A percentile compares a stretch with the other conserved stretches of the same genome.
phyloP scores from a whole-genome alignment of 352 stramenopile genomes.

The Phytophthora citrophthora region DNA sequence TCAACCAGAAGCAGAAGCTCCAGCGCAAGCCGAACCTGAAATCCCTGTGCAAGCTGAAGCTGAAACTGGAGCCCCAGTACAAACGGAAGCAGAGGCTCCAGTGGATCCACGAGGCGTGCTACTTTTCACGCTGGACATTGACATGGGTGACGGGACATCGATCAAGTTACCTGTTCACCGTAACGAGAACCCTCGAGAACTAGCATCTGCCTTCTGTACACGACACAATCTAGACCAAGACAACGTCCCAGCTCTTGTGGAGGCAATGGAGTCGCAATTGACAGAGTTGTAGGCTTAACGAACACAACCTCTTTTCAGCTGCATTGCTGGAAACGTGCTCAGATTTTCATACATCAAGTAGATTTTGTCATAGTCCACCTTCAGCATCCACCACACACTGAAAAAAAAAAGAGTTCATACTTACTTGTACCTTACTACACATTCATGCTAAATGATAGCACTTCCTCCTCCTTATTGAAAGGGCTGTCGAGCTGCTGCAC shows the following conservation, averaged over 20 bases:
- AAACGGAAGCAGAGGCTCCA: slow-evolving; percentile 14
- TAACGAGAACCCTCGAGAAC: slow-evolving; percentile 54
- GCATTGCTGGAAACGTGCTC: too few species aligned
- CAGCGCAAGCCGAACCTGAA: slow-evolving; percentile 13
- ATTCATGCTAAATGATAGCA: slow-evolving; percentile 16
- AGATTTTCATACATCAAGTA: slow-evolving; percentile 1
- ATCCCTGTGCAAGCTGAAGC: slow-evolving; percentile 2
- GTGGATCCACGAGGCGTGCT: slow-evolving; percentile 34
- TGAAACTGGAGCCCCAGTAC: slow-evolving; percentile 1
- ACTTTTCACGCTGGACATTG: slow-evolving; percentile 78
- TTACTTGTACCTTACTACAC: slow-evolving; percentile 29
- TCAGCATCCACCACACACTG: background rate
- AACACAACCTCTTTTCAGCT: too few species aligned
- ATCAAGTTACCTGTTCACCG: slow-evolving; percentile 53
- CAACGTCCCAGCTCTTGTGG: slow-evolving; percentile 65
- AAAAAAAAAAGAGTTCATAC: slow-evolving; percentile 2
- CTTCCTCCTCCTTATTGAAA: slow-evolving; percentile 9
- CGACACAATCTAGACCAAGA: slow-evolving; percentile 55
- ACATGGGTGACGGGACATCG: slow-evolving; percentile 55
- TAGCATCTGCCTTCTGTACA: slow-evolving; percentile 66
- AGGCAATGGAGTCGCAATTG: slow-evolving; percentile 62
- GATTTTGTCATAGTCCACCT: slow-evolving; percentile 14
- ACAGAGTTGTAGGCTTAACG: slow-evolving; percentile 9
- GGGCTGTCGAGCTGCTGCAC: slow-evolving; percentile 6
- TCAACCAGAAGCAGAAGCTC: slow-evolving; percentile 9